Base-by-base conservation (phyloP, 169 alveolate genomes). In the Neospora caninum region DNA sequence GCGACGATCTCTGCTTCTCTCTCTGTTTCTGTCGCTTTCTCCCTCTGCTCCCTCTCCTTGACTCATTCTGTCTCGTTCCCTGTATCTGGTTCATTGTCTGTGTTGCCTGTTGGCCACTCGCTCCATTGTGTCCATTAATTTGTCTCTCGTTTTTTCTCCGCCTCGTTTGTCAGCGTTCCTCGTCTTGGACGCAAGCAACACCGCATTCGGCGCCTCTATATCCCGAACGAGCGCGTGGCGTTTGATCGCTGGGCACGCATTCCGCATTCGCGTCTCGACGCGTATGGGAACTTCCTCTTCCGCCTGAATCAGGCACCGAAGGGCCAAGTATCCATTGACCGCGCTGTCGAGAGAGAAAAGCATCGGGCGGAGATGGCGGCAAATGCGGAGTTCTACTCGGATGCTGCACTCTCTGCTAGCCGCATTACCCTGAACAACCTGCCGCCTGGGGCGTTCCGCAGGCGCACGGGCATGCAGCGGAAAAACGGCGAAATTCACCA, bases 171-270 rank as follows among this genome's bases (percentile, higher is more conserved):
- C 73, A 64, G 73, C 73, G 73, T 64, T 16, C 73, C 73, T 16
- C 73, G 73, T 64, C 73, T 64, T 6, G 73, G 73, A 9, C 73
- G 73, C 16, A 16, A 27, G 73, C 73, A 64, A 29, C 73, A 64
- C 73, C 89, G 89, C 67, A 31, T 82, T 9, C 18, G 67, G 29
- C 64, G 64, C 2, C 38, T 43, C 67, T 82, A 6, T 31, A 25
- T 36, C 7, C 89, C 89, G 0, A 42, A 82, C 67, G 41, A 0
- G 38, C 89, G 89, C 13, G 41, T 82, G 38, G n/a, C 89, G 27
- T 82, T 31, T 29, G 89, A 82, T 36, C 89, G 89, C 22, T 82
- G 89, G 89, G 69, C 53, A 27, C 89, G 89, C 67, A 27, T 82
- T 13, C 89, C 89, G 1, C 89, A 82, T 1, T 1, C 64, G n/a